Evolutionary conservation across 2,329 filamentous ascomycete species (phyloP), one percentile per base, ranked within the genome.

Genomic region (Orbilia quercus): DNA sequence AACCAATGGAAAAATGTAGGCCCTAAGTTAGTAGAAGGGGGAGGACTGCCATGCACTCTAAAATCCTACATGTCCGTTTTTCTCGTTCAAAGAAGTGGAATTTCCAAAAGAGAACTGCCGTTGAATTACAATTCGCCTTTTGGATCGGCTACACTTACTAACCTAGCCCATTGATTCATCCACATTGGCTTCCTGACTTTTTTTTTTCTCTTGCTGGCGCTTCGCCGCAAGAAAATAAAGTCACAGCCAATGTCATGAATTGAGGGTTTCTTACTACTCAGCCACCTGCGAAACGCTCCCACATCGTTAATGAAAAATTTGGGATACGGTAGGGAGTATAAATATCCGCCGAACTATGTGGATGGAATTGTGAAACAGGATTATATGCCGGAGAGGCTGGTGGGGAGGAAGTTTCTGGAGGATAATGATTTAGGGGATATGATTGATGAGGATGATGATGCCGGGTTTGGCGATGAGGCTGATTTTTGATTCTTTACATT

Each of bases 251-350:
- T 54, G 45, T 47, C 16, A 31, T 31, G 28, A n/a, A n/a, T n/a
- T n/a, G n/a, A n/a, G n/a, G 28, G 28, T 5, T 55, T 40, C 53
- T 22, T 23, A 11, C 9, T 28, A 50, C 55, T 44, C 55, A 73
- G 69, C 59, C 95, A 98, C 80, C 81, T 99, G 69, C 84, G 95
- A 69, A 98, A 98, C 80, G 95, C 95, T 7, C 94, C 95, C 0
- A 98, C 95, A 0, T 86, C 89, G 76, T 80, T 98, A 76, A 96
- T 99, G 94, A 91, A 93, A 78, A 94, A 97, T 76, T 82, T 98
- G 76, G 94, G 92, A 0, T 96, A 92, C 79, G 93, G 93, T 0
- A 89, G 88, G 54, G 91, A 92, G 79, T 99, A 99, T 81, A 98
- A 98, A 81, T 98, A 99, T 79, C 96, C 96, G 76, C 95, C 95